Base-by-base conservation (phyloP, 1,139 yeast genomes). In the Debaryomyces psychrophilus region DNA sequence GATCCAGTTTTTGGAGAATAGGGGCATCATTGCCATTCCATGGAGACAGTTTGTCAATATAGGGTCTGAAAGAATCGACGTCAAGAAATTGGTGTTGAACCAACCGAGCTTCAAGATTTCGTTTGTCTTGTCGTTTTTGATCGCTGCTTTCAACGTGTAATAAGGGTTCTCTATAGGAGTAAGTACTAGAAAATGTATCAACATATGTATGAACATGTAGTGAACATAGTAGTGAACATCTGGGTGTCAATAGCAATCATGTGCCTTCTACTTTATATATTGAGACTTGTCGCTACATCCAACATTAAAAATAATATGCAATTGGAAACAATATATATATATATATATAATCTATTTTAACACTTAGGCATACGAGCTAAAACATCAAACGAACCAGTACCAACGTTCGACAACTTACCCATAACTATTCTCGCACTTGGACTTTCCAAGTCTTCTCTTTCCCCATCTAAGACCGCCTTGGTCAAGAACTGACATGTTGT, bases 401-500 rank as follows among this genome's bases (percentile, higher is more conserved):
- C 99, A 47, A 90, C 96, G 58, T 84, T 84, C 50, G 93, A 82
- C 60, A 93, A 77, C 69, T 89, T 89, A 68, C 99, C 99, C 66
- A 90, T 67, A 43, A 95, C 99, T 57, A 95, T 83, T 63, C 95
- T 81, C n/a, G 99, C 95, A 38, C 96, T 87, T 27, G 99, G 99
- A 51, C 90, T 83, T 57, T 90, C 92, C 61, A 95, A 75, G 53
- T 84, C 84, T 70, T 95, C 99, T 58, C 85, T 77, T 53, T 89
- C 97, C 52, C 95, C 90, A 57, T 93, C 95, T 64, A 95, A 77
- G 38, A 95, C 98, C 9, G 99, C 96, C 75, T 90, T 90, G 45
- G 97, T 93, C 68, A 95, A 80, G 79, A 95, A 95, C 69, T 89
- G 96, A 75, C 97, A 90, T 2, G 99, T 95, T 41, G 99, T 93